These are phyloP conservation scores for Nepenthes gracilis DNA, from an alignment of 148 eudicot genomes.

Conservation along the genomic window DNA sequence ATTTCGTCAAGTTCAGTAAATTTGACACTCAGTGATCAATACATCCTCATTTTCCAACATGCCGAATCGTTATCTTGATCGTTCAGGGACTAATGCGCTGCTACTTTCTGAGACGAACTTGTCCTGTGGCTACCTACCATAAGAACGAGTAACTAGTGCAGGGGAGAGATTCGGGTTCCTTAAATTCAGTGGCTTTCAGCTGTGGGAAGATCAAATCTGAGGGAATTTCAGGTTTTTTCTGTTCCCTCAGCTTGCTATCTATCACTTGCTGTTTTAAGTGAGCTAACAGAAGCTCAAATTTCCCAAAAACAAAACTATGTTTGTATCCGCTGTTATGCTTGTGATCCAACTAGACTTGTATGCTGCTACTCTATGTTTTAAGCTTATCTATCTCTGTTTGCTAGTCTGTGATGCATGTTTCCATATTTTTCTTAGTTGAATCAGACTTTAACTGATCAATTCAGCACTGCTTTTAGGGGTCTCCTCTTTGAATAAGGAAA, in stretches of 20 bases:
- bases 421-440: not conserved
- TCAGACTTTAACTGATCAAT: conserved; percentile 1
- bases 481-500: conserved; percentile 1
- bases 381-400: too few relatives aligned
- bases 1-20: not conserved
- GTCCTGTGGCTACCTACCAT: not conserved
- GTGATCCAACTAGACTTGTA: too few relatives aligned
- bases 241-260: conserved; percentile 21
- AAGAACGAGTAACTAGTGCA: conserved; percentile 4
- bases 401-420: too few relatives aligned
- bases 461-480: conserved; percentile 4
- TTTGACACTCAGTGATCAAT: not conserved
- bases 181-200: conserved; percentile 32
- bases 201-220: conserved; percentile 46
- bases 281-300: conserved; percentile 15
- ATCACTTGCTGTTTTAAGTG: conserved; percentile 21
- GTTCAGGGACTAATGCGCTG: too few relatives aligned
- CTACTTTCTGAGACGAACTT: not conserved
- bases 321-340: too few relatives aligned
- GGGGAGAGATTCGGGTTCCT: conserved; percentile 20
- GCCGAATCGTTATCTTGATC: too few relatives aligned
- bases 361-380: too few relatives aligned
- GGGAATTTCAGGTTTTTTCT: conserved; percentile 40
- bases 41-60: too few relatives aligned
- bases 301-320: not conserved